These are phyloP conservation scores for Saccharomycopsis babjevae DNA, from an alignment of 805 yeast species.

Conservation along the genomic window DNA sequence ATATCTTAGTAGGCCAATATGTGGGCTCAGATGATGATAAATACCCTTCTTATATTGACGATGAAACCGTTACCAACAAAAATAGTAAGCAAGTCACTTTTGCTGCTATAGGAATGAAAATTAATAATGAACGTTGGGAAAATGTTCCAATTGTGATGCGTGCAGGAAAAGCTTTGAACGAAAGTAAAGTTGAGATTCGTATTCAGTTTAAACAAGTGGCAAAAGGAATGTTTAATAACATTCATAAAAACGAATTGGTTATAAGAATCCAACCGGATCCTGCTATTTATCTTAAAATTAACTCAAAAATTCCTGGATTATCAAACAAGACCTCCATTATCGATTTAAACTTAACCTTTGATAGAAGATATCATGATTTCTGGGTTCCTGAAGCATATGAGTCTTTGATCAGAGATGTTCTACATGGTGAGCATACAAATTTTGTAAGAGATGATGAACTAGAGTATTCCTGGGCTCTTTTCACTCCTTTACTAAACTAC, in stretches of 20 bases:
- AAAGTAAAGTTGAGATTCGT: conserved; percentile 89
- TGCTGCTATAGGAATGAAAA: conserved; percentile 73
- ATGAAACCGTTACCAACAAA: conserved; percentile 64
- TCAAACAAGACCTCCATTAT: conserved; percentile 73
- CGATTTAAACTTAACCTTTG: conserved; percentile 83
- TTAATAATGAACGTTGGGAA: conserved; percentile 93
- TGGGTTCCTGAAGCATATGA: conserved; percentile 98
- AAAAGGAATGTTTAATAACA: conserved; percentile 66
- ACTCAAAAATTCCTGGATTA: conserved; percentile 89
- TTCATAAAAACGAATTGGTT: conserved; percentile 88
- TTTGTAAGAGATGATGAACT: conserved; percentile 97
- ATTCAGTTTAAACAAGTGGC: conserved; percentile 85
- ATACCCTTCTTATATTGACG: conserved; percentile 88
- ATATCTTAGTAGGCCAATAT: conserved; percentile 83
- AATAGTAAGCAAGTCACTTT: conserved; percentile 84
- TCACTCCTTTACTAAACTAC: conserved; percentile 80
- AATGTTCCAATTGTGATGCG: conserved; percentile 94
- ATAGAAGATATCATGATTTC: conserved; percentile 70
- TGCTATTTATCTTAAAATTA: conserved; percentile 87
- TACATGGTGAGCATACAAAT: conserved; percentile 89
- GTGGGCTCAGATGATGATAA: conserved; percentile 72
- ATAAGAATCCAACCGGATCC: conserved; percentile 92
- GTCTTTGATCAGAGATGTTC: conserved; percentile 83
- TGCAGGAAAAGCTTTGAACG: conserved; percentile 97
- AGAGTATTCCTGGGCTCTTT: conserved; percentile 84